These are phyloP conservation scores for Phytophthora meadii DNA, from an alignment of 352 stramenopile species.

Conservation along the genomic window DNA sequence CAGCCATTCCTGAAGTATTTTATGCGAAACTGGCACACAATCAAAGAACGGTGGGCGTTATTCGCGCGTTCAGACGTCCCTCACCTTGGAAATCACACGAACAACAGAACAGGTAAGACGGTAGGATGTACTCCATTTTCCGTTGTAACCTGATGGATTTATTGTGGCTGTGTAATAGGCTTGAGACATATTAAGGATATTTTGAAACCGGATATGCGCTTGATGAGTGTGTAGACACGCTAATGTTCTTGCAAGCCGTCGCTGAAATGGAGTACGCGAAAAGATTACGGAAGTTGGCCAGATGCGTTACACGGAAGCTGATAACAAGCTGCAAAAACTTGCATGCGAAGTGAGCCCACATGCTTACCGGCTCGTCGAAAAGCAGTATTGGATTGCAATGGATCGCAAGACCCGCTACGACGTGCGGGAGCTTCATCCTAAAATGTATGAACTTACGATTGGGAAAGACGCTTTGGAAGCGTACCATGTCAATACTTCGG, in stretches of 20 bases:
- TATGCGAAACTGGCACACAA: not conserved
- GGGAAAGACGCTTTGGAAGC: not conserved
- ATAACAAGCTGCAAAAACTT: constrained; percentile 1
- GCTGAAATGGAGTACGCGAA: constrained; percentile 15
- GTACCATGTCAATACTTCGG: constrained; percentile 1
- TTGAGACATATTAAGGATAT: constrained; percentile 9
- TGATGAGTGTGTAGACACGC: constrained; percentile 8
- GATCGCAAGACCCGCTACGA: constrained; percentile 4
- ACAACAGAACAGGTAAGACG: constrained; percentile 12
- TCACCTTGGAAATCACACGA: constrained; percentile 7
- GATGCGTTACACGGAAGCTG: constrained; percentile 4
- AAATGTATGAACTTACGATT: not conserved
- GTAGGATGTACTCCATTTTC: no score
- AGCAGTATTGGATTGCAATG: constrained; percentile 3
- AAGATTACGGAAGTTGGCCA: constrained; percentile 7
- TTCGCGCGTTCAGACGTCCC: constrained; percentile 8
- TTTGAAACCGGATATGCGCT: not conserved
- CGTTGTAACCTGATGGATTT: not conserved
- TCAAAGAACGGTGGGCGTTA: constrained; percentile 7
- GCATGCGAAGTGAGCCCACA: constrained; percentile 2
- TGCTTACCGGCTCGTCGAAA: constrained; percentile 1
- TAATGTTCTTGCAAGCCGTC: constrained; percentile 8
- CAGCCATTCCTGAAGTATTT: not conserved
- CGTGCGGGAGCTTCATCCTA: not conserved
- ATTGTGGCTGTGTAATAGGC: not conserved